Evolutionary conservation across 768 basidiomycete species (phyloP).

Genomic region (Naganishia randhawae): DNA sequence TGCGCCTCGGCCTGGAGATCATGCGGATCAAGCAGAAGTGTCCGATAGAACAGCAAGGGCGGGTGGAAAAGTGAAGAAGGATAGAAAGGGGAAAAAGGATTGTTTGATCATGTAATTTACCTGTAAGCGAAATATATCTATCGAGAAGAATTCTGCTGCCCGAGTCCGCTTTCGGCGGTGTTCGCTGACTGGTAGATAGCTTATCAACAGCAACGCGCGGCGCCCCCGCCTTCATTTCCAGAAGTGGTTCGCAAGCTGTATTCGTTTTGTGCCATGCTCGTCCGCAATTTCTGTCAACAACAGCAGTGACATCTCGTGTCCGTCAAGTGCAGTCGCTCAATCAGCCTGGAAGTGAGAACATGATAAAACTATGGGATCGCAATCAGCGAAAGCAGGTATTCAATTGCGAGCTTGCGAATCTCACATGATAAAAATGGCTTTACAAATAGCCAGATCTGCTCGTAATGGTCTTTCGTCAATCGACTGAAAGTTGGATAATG

Average conservation of each 20-base stretch:
- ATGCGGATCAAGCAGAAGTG: conserved; percentile 19
- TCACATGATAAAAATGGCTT: conserved; percentile 5
- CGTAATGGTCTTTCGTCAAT: background rate
- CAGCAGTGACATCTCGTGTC: too few species aligned
- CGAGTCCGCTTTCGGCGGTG: too few species aligned
- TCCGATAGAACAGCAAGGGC: background rate
- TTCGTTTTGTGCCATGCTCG: background rate
- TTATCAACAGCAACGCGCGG: too few species aligned
- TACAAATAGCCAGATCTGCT: background rate
- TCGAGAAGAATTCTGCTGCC: too few species aligned
- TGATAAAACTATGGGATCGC: background rate
- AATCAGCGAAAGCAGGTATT: background rate
- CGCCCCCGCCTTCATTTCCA: background rate
- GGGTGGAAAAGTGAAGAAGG: conserved; percentile 32
- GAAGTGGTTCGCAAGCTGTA: background rate
- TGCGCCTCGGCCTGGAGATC: conserved; percentile 32
- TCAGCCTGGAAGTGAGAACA: background rate
- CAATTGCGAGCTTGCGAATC: too few species aligned
- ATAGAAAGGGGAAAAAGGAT: conserved; percentile 54
- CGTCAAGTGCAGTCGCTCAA: background rate
- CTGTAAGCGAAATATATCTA: too few species aligned
- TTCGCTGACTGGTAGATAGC: too few species aligned
- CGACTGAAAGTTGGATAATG: background rate
- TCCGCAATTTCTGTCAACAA: background rate
- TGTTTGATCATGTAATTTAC: conserved; percentile 65